Percentiles rank a stretch among this genome's conserved stretches.
These are phyloP conservation scores for Oxyria digyna DNA, from an alignment of 148 eudicot species.

Conservation along the genomic window DNA sequence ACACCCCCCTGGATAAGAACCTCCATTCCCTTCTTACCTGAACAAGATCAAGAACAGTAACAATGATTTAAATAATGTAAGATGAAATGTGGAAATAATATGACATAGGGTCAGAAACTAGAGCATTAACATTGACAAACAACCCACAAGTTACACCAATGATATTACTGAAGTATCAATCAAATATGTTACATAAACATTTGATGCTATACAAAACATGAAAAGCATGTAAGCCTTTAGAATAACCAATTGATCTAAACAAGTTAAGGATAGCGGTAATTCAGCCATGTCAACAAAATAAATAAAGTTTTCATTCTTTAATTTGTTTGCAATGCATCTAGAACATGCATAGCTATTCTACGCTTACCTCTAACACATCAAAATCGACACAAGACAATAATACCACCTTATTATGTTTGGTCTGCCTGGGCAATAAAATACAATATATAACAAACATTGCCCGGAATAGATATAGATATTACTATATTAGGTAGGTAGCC, in stretches of 20 bases:
- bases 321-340: not conserved
- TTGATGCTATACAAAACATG: not conserved
- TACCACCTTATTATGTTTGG: no score
- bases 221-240: not conserved
- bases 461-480: not conserved
- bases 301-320: not conserved
- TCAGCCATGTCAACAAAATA: not conserved
- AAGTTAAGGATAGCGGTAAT: not conserved
- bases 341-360: not conserved
- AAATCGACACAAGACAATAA: not conserved
- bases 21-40: conserved; percentile 95
- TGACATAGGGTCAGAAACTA: not conserved
- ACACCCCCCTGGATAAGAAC: conserved; percentile 95
- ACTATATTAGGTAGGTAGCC: not conserved
- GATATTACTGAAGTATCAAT: not conserved
- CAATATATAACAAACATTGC: not conserved
- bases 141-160: not conserved
- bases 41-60: not conserved
- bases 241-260: not conserved
- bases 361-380: not conserved
- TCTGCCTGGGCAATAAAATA: no score
- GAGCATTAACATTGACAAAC: not conserved
- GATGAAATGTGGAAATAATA: not conserved
- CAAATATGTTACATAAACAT: not conserved
- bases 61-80: not conserved